These are phyloP conservation scores for Penicillium daleae DNA, from an alignment of 495 filamentous ascomycete genomes.

Conservation along the genomic window DNA sequence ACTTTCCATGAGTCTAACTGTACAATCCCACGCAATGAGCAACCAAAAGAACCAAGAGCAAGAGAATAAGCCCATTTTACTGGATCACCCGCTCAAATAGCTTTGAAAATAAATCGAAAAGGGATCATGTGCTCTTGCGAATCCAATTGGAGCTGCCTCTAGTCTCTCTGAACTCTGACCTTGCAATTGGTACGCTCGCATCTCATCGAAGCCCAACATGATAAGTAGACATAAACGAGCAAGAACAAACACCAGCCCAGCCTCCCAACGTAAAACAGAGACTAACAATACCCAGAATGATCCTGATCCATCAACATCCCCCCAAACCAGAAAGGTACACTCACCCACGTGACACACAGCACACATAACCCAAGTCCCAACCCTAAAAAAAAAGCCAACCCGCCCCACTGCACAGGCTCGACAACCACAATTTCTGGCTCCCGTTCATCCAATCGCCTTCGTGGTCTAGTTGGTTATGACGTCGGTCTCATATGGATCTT, in stretches of 20 bases:
- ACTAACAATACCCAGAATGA: no score
- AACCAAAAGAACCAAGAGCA: no score
- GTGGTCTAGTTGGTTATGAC: slow-evolving; percentile 35
- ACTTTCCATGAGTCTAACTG: no score
- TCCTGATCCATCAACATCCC: background rate
- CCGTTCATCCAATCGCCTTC: slow-evolving; percentile 17
- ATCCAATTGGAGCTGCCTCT: background rate
- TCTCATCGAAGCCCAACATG: no score
- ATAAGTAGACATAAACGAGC: background rate
- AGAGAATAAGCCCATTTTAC: no score
- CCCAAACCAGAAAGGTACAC: background rate
- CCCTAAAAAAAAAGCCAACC: background rate
- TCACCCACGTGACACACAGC: background rate
- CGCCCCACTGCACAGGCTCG: background rate
- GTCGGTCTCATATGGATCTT: slow-evolving; percentile 31
- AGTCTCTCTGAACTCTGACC: background rate
- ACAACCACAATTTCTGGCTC: background rate
- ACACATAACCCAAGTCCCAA: background rate
- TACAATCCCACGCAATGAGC: no score
- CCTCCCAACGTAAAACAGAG: no score
- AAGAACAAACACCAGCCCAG: background rate
- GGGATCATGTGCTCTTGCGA: background rate
- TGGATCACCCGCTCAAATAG: no score
- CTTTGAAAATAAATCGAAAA: no score
- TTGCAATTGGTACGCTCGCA: no score